Evolutionary conservation across 331 rosid genomes (phyloP).

Genomic region (Telfairia occidentalis): DNA sequence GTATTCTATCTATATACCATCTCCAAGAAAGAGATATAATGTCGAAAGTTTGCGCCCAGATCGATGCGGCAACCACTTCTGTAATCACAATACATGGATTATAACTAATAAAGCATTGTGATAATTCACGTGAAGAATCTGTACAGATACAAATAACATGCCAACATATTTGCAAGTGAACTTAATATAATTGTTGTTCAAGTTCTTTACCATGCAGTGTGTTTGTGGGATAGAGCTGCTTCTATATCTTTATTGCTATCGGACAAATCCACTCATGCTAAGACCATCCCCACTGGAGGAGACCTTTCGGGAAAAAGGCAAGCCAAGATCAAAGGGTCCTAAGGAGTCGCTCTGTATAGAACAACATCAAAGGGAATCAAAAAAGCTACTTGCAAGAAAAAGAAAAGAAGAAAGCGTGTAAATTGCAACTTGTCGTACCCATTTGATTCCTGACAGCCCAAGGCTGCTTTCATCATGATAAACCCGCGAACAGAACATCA

Average conservation of each 20-base stretch:
- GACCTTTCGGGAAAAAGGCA: slow-evolving; percentile 38
- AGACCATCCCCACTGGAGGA: slow-evolving; percentile 29
- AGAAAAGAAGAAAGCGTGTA: not conserved
- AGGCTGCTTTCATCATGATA: slow-evolving; percentile 66
- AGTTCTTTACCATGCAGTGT: not conserved
- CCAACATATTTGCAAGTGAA: not conserved
- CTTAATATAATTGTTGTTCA: not conserved
- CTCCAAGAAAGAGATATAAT: too few relatives aligned
- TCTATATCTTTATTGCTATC: slow-evolving; percentile 26
- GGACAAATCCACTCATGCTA: slow-evolving; percentile 35
- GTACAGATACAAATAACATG: not conserved
- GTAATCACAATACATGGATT: not conserved
- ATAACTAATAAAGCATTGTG: not conserved
- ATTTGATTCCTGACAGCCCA: slow-evolving; percentile 66
- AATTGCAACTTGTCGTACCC: slow-evolving; percentile 34
- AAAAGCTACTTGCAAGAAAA: slow-evolving; percentile 10
- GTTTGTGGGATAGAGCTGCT: not conserved
- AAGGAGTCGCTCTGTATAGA: slow-evolving; percentile 48
- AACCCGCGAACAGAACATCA: slow-evolving; percentile 27
- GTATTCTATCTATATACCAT: not conserved
- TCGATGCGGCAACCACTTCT: not conserved
- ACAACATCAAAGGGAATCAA: slow-evolving; percentile 9
- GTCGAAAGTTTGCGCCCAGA: not conserved
- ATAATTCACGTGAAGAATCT: slow-evolving; percentile 4
- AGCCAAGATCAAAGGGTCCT: slow-evolving; percentile 81